phyloP scores from a whole-genome alignment of 192 early-diverging fungal species.

The Linnemannia hyalina region DNA sequence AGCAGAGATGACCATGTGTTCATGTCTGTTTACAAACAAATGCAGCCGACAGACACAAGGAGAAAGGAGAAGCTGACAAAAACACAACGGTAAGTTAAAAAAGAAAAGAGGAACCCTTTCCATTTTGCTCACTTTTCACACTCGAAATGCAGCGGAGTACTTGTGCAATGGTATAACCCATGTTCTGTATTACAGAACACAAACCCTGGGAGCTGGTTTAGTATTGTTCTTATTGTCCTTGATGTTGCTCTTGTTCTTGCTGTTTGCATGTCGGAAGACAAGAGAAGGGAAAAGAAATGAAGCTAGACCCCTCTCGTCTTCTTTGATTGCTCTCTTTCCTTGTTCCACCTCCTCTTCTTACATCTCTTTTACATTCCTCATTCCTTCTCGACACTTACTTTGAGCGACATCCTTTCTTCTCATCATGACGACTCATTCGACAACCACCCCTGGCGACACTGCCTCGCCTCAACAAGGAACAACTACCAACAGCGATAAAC shows the following conservation, averaged over 20 bases:
- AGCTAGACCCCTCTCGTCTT: background rate
- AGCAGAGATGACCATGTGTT: background rate
- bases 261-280: background rate
- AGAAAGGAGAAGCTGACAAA: background rate
- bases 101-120: no score
- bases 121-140: no score
- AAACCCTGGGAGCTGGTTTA: no score
- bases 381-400: background rate
- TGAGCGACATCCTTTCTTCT: background rate
- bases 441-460: background rate
- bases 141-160: no score
- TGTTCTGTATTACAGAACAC: no score
- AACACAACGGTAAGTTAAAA: background rate
- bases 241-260: no score
- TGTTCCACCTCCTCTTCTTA: background rate
- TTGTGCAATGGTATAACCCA: no score
- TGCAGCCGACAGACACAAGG: background rate
- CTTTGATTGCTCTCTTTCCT: background rate
- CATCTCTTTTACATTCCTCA: background rate
- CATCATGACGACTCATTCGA: background rate
- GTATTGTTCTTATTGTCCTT: no score
- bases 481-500: background rate
- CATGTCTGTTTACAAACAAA: background rate
- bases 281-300: background rate
- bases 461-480: background rate